Percentiles rank a stretch among this genome's conserved stretches.
phyloP scores from a whole-genome alignment of 2,329 filamentous ascomycete genomes.

The Aspergillus sp. region DNA sequence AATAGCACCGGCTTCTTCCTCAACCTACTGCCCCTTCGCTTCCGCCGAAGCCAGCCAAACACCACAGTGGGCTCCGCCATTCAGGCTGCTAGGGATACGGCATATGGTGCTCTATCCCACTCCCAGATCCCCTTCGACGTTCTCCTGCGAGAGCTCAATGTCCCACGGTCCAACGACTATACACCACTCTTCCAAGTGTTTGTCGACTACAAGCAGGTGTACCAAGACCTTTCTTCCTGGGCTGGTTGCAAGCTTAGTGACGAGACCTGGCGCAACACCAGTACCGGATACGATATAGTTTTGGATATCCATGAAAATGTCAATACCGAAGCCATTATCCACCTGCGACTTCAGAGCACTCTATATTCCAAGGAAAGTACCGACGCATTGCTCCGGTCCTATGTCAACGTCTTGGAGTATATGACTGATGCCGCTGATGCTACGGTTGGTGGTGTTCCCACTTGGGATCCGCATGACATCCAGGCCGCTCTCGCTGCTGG shows the following conservation, averaged over 20 bases:
- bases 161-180: slow-evolving; percentile 31
- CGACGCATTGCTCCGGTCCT: not conserved
- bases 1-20: slow-evolving; percentile 41
- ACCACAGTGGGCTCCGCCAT: slow-evolving; percentile 27
- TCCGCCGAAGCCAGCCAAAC: slow-evolving; percentile 13
- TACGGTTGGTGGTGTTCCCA: not conserved
- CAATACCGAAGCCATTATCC: slow-evolving; percentile 3
- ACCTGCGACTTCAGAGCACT: slow-evolving; percentile 21
- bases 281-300: slow-evolving; percentile 25
- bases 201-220: slow-evolving; percentile 39
- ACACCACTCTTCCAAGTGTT: slow-evolving; percentile 46
- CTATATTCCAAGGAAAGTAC: slow-evolving; percentile 20
- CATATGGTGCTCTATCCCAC: slow-evolving; percentile 34
- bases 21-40: slow-evolving; percentile 43
- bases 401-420: not conserved
- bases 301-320: slow-evolving; percentile 33
- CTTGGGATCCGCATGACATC: not conserved
- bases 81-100: slow-evolving; percentile 13
- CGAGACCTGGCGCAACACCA: slow-evolving; percentile 10
- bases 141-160: slow-evolving; percentile 38
- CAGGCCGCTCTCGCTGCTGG: slow-evolving; percentile 9
- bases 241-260: slow-evolving; percentile 10
- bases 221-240: slow-evolving; percentile 20
- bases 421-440: not conserved
- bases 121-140: slow-evolving; percentile 44